These are phyloP conservation scores for Arthrinium puccinioides DNA, from an alignment of 2,329 filamentous ascomycete species.

Conservation along the genomic window DNA sequence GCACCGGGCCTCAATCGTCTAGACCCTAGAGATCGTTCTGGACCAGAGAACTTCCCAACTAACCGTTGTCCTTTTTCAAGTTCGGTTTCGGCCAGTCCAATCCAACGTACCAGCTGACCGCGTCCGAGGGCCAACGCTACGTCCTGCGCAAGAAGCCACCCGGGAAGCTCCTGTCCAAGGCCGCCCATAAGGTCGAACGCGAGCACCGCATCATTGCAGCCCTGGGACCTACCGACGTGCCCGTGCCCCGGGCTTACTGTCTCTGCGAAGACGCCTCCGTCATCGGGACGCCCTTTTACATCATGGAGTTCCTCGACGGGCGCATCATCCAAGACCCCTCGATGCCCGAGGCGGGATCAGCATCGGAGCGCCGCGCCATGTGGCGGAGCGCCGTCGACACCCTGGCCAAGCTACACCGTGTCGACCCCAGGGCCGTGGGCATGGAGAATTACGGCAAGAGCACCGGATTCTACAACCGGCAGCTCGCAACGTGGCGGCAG, in stretches of 20 bases:
- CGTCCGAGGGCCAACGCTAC: slow-evolving; percentile 60
- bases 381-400: slow-evolving; percentile 82
- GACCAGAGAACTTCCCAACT: background rate
- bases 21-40: slow-evolving; percentile 1
- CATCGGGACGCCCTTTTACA: slow-evolving; percentile 88
- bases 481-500: slow-evolving; percentile 74
- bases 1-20: background rate
- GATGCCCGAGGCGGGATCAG: slow-evolving; percentile 51
- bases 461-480: slow-evolving; percentile 75
- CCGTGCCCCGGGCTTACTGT: slow-evolving; percentile 75
- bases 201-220: slow-evolving; percentile 89
- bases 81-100: slow-evolving; percentile 98
- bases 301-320: slow-evolving; percentile 93
- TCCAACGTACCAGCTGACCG: slow-evolving; percentile 88
- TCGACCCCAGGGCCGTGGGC: slow-evolving; percentile 59
- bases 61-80: slow-evolving; percentile 34
- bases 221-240: slow-evolving; percentile 69
- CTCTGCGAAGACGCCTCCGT: slow-evolving; percentile 77
- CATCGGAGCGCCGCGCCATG: slow-evolving; percentile 66
- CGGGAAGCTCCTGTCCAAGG: slow-evolving; percentile 86
- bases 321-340: slow-evolving; percentile 87
- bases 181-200: slow-evolving; percentile 92
- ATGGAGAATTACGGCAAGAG: slow-evolving; percentile 67
- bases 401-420: slow-evolving; percentile 76
- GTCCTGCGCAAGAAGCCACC: slow-evolving; percentile 98